Evolutionary conservation across 2,329 filamentous ascomycete species (phyloP).

Genomic region (Plenodomus lindquistii): DNA sequence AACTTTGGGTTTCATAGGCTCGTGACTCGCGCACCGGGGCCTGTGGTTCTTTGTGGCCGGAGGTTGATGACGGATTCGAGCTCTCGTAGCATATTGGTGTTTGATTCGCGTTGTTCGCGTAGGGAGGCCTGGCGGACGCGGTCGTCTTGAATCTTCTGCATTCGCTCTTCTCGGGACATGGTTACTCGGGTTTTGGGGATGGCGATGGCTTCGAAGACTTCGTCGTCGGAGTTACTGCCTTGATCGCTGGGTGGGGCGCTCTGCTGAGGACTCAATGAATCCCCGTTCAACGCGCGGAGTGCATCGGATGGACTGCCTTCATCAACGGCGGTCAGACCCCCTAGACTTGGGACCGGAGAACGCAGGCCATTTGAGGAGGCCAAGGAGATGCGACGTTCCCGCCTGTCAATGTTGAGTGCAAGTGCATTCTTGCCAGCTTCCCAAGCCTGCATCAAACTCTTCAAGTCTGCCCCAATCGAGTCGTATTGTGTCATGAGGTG

Average conservation of each 20-base stretch:
- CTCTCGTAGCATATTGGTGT: conserved; percentile 87
- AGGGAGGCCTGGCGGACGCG: conserved; percentile 72
- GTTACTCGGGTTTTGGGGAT: conserved; percentile 67
- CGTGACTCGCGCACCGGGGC: conserved; percentile 34
- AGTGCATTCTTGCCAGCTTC: conserved; percentile 75
- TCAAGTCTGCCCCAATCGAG: conserved; percentile 86
- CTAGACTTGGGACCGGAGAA: conserved; percentile 59
- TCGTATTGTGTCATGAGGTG: conserved; percentile 89
- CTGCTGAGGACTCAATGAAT: conserved; percentile 54
- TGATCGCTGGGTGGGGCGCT: conserved; percentile 49
- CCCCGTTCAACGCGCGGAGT: conserved; percentile 77
- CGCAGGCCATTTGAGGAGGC: conserved; percentile 52
- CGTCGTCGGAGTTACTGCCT: conserved; percentile 64
- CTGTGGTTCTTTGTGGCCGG: conserved; percentile 29
- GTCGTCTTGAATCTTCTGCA: conserved; percentile 86
- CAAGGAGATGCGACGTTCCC: conserved; percentile 64
- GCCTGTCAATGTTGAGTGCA: conserved; percentile 78
- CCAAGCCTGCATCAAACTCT: conserved; percentile 57
- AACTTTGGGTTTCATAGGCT: conserved; percentile 36
- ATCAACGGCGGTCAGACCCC: conserved; percentile 62
- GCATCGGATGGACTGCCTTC: conserved; percentile 67
- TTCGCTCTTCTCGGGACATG: conserved; percentile 83
- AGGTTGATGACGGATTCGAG: conserved; percentile 79
- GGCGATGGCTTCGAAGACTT: conserved; percentile 91
- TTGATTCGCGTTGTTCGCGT: conserved; percentile 77